phyloP scores from a whole-genome alignment of 2,329 filamentous ascomycete genomes.

The Fusarium albosuccineum region DNA sequence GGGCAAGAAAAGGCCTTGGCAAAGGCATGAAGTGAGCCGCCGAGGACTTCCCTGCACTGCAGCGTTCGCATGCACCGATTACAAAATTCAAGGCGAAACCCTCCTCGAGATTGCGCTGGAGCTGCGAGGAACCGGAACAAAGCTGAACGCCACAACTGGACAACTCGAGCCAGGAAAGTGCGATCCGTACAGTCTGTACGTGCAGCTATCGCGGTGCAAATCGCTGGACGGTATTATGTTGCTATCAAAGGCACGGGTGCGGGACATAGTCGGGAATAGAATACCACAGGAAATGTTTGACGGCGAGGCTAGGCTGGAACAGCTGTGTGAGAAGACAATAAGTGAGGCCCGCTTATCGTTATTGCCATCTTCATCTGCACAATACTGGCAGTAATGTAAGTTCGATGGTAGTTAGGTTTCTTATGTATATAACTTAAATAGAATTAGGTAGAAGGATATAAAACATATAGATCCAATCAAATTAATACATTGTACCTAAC shows the following conservation, averaged over 20 bases:
- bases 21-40: neutral
- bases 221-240: too few relatives aligned
- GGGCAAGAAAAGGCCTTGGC: neutral
- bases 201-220: too few relatives aligned
- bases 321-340: neutral
- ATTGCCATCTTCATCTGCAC: neutral
- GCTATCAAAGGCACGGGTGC: neutral
- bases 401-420: too few relatives aligned
- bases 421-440: too few relatives aligned
- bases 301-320: slow-evolving; percentile 2
- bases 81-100: slow-evolving; percentile 8
- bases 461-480: too few relatives aligned
- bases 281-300: slow-evolving; percentile 8
- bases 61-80: slow-evolving; percentile 3
- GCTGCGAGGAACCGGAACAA: slow-evolving; percentile 8
- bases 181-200: neutral
- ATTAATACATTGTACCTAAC: too few relatives aligned
- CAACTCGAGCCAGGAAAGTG: slow-evolving; percentile 4
- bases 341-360: neutral
- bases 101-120: slow-evolving; percentile 1
- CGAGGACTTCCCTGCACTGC: slow-evolving; percentile 2
- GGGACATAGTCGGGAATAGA: slow-evolving; percentile 8
- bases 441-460: too few relatives aligned
- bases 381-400: too few relatives aligned
- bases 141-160: slow-evolving; percentile 6